These are phyloP conservation scores for Skeletonema tropicum DNA, from an alignment of 108 stramenopile species.

Conservation along the genomic window DNA sequence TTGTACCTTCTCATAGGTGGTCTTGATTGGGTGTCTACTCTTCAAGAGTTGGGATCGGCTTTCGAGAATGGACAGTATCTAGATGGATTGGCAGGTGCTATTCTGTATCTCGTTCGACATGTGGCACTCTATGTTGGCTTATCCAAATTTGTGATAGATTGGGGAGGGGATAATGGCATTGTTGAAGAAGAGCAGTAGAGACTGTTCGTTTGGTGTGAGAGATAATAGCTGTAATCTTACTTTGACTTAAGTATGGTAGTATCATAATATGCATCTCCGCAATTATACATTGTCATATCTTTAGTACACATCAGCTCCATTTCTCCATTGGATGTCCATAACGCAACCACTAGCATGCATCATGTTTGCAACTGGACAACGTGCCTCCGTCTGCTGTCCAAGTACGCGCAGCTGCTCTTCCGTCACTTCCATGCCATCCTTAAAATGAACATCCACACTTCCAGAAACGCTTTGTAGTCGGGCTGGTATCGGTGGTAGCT, in stretches of 20 bases:
- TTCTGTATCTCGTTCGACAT: constrained; percentile 70
- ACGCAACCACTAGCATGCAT: constrained; percentile 72
- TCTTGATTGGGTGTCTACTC: constrained; percentile 80
- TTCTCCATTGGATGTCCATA: constrained; percentile 71
- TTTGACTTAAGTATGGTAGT: background rate
- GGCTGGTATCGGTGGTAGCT: constrained; percentile 55
- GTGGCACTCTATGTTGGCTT: constrained; percentile 73
- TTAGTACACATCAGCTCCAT: constrained; percentile 16
- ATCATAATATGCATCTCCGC: background rate
- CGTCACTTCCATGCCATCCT: constrained; percentile 13
- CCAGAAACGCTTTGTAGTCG: constrained; percentile 53
- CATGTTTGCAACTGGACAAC: constrained; percentile 89
- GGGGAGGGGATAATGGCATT: constrained; percentile 53
- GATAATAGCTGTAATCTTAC: background rate
- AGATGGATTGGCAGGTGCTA: constrained; percentile 40
- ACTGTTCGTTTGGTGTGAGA: background rate
- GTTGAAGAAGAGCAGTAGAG: constrained; percentile 24
- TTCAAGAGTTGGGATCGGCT: constrained; percentile 50
- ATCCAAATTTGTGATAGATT: constrained; percentile 78
- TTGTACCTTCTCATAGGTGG: constrained; percentile 73
- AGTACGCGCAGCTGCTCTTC: constrained; percentile 55
- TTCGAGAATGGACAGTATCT: constrained; percentile 40
- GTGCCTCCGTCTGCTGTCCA: constrained; percentile 69
- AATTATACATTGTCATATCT: no score
- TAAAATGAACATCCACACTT: constrained; percentile 49